phyloP scores from a whole-genome alignment of 73 alveolate species.

The Paramecium biaurelia region DNA sequence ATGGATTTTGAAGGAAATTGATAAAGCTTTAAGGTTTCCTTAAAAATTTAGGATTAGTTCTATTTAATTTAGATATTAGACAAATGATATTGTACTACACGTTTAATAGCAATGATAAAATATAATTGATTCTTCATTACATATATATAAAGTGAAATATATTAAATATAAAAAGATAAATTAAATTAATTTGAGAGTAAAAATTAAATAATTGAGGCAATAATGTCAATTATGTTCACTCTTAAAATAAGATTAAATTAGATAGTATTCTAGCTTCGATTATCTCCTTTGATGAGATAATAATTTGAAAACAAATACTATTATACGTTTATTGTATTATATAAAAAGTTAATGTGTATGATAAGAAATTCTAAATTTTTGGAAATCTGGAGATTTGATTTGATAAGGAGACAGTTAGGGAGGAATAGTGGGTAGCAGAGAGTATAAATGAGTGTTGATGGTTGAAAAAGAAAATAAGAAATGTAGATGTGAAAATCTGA shows the following conservation, averaged over 20 bases:
- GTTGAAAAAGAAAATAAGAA: neutral
- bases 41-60: neutral
- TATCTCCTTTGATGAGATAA: constrained; percentile 24
- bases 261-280: constrained; percentile 23
- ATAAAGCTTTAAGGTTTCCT: neutral
- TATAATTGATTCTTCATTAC: neutral
- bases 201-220: neutral
- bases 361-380: neutral
- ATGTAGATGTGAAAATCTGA: neutral
- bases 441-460: too few species aligned
- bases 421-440: too few species aligned
- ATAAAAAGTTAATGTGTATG: neutral
- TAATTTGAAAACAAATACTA: constrained; percentile 11
- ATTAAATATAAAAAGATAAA: neutral
- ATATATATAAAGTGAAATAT: neutral
- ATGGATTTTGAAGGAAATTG: neutral
- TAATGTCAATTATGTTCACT: neutral
- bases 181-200: neutral
- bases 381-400: neutral
- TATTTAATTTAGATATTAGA: too few species aligned
- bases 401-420: neutral
- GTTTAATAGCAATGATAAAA: too few species aligned
- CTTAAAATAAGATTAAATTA: neutral
- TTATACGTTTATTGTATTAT: neutral
- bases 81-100: neutral